These are phyloP conservation scores for Acer negundo DNA, from an alignment of 345 rosid genomes.

Conservation along the genomic window DNA sequence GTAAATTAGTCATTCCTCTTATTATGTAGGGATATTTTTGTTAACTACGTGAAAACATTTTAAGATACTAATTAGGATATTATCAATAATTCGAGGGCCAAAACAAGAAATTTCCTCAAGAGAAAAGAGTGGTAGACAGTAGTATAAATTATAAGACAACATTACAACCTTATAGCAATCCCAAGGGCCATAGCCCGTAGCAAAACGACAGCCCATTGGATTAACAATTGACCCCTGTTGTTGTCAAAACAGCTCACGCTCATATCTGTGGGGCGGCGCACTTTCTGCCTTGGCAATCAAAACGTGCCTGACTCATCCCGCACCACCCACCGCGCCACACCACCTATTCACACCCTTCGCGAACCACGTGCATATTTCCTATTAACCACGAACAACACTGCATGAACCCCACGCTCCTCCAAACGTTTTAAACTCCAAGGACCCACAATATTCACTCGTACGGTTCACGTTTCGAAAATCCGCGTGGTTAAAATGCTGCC, in stretches of 20 bases:
- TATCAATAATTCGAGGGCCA: too few species aligned
- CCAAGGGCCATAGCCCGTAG: not conserved
- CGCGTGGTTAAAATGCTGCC: not conserved
- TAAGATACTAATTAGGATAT: too few species aligned
- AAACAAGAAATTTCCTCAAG: too few species aligned
- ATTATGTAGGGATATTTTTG: too few species aligned
- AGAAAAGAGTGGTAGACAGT: too few species aligned
- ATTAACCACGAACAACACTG: not conserved
- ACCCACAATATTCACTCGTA: not conserved
- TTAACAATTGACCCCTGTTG: not conserved
- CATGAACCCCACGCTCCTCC: not conserved
- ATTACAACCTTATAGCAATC: not conserved
- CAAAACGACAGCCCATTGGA: conserved; percentile 5
- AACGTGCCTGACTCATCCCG: too few species aligned
- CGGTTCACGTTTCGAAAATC: not conserved
- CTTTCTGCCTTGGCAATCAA: not conserved
- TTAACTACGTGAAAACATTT: too few species aligned
- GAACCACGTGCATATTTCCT: conserved; percentile 9
- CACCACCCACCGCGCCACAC: not conserved
- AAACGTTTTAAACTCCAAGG: not conserved
- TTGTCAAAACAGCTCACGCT: not conserved
- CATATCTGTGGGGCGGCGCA: not conserved
- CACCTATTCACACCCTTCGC: not conserved
- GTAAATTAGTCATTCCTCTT: too few species aligned
- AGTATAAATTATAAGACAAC: too few species aligned